phyloP scores from a whole-genome alignment of 2,329 filamentous ascomycete genomes.

The Sarocladium oryzae region DNA sequence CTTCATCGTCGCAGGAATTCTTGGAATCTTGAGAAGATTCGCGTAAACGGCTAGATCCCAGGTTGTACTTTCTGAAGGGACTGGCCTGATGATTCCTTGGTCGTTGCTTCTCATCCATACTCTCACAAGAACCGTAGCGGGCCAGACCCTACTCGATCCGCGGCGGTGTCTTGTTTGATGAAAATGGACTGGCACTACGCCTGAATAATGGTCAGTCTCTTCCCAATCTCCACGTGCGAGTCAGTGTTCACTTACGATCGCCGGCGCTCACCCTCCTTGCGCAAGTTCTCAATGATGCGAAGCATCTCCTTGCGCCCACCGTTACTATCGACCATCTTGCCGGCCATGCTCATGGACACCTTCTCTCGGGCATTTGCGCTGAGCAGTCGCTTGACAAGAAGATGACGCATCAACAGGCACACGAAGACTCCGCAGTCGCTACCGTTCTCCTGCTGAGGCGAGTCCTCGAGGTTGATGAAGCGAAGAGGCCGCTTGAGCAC shows the following conservation, averaged over 20 bases:
- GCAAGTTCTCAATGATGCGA: slow-evolving; percentile 76
- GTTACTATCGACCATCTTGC: slow-evolving; percentile 73
- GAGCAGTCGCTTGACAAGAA: slow-evolving; percentile 80
- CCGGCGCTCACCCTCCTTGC: slow-evolving; percentile 80
- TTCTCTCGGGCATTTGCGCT: slow-evolving; percentile 75
- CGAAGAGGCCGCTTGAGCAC: slow-evolving; percentile 62
- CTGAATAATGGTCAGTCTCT: slow-evolving; percentile 15
- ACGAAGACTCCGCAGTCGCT: slow-evolving; percentile 96
- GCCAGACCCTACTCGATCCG: slow-evolving; percentile 31
- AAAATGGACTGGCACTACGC: slow-evolving; percentile 31
- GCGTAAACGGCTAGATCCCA: too few species aligned
- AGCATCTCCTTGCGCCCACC: slow-evolving; percentile 86
- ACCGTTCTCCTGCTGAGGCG: slow-evolving; percentile 84
- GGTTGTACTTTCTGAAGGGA: too few species aligned
- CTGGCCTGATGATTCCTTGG: not conserved
- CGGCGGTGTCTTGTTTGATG: slow-evolving; percentile 32
- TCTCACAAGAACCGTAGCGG: slow-evolving; percentile 5
- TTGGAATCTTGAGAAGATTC: not conserved
- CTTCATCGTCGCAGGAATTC: not conserved
- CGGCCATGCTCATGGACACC: slow-evolving; percentile 88
- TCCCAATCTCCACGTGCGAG: not conserved
- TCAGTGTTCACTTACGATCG: slow-evolving; percentile 57
- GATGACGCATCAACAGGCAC: slow-evolving; percentile 87
- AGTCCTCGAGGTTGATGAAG: slow-evolving; percentile 78
- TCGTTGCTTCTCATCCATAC: not conserved